Percentiles rank a stretch among this genome's conserved stretches.
Conservation (phyloP, 345 rosid species). For the Passiflora organensis region DNA sequence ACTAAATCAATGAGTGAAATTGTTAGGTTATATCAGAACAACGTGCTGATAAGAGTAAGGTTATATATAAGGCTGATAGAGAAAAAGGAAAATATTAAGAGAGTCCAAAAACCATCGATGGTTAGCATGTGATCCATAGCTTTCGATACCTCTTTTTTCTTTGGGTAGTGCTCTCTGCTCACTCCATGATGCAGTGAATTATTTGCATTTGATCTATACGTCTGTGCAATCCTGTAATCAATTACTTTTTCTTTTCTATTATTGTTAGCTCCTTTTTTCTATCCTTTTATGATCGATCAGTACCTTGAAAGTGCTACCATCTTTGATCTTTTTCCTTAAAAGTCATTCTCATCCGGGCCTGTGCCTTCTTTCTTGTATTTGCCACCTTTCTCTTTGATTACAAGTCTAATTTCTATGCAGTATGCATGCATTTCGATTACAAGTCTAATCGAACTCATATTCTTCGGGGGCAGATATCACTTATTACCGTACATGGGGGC, state of each 20-base stretch:
- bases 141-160: too few relatives aligned
- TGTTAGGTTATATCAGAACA: too few relatives aligned
- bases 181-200: constrained; percentile 24
- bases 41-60: too few relatives aligned
- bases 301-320: too few relatives aligned
- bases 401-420: background rate
- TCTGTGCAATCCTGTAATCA: constrained; percentile 17
- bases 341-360: background rate
- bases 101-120: too few relatives aligned
- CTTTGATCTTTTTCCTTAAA: background rate
- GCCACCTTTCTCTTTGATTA: background rate
- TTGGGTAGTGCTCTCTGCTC: too few relatives aligned
- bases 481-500: constrained; percentile 13
- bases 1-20: too few relatives aligned
- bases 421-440: background rate
- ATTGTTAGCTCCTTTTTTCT: background rate
- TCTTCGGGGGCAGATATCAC: background rate
- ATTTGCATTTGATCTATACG: constrained; percentile 23
- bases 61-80: too few relatives aligned
- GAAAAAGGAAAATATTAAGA: too few relatives aligned
- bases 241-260: constrained; percentile 4
- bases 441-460: background rate
- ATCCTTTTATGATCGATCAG: background rate
- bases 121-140: too few relatives aligned
- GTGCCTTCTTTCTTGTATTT: background rate